phyloP scores from a whole-genome alignment of 2,329 filamentous ascomycete species.

The Colletotrichum tamarilloi region DNA sequence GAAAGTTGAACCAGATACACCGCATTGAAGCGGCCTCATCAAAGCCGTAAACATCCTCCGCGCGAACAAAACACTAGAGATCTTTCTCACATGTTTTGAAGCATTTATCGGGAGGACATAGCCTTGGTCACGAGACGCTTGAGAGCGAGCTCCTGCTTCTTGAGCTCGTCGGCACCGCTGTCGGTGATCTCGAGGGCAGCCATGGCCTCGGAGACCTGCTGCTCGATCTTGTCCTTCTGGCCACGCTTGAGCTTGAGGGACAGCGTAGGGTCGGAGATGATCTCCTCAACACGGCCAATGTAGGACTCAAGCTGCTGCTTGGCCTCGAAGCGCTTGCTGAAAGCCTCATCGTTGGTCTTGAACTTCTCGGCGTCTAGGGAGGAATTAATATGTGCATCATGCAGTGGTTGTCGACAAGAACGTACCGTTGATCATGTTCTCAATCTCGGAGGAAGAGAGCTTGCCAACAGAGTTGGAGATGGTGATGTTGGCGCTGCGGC shows the following conservation, averaged over 20 bases:
- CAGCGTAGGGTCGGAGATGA: slow-evolving; percentile 94
- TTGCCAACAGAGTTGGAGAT: slow-evolving; percentile 99
- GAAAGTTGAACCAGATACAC: slow-evolving; percentile 37
- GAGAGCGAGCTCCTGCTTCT: slow-evolving; percentile 99
- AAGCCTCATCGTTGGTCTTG: slow-evolving; percentile 97
- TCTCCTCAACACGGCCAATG: slow-evolving; percentile 98
- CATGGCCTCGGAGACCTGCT: slow-evolving; percentile 97
- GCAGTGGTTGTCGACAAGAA: slow-evolving; percentile 13
- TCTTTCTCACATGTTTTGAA: slow-evolving; percentile 14
- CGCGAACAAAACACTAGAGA: slow-evolving; percentile 9
- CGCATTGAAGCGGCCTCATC: slow-evolving; percentile 42
- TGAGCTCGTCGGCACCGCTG: slow-evolving; percentile 89
- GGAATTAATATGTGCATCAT: slow-evolving; percentile 38
- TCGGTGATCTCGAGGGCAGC: slow-evolving; percentile 96
- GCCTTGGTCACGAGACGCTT: slow-evolving; percentile 99
- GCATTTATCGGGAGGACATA: slow-evolving; percentile 86
- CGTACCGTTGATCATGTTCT: slow-evolving; percentile 93
- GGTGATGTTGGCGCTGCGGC: slow-evolving; percentile 98
- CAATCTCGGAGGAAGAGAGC: slow-evolving; percentile 92
- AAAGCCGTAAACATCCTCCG: slow-evolving; percentile 17
- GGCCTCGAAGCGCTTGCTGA: slow-evolving; percentile 99
- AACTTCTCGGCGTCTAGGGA: slow-evolving; percentile 89
- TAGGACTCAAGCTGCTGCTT: slow-evolving; percentile 99
- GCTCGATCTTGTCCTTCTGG: slow-evolving; percentile 99
- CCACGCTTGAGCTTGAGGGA: slow-evolving; percentile 98